Evolutionary conservation across 352 stramenopile genomes (phyloP), one percentile per base, ranked within the genome.

Genomic region (Bremia lactucae): DNA sequence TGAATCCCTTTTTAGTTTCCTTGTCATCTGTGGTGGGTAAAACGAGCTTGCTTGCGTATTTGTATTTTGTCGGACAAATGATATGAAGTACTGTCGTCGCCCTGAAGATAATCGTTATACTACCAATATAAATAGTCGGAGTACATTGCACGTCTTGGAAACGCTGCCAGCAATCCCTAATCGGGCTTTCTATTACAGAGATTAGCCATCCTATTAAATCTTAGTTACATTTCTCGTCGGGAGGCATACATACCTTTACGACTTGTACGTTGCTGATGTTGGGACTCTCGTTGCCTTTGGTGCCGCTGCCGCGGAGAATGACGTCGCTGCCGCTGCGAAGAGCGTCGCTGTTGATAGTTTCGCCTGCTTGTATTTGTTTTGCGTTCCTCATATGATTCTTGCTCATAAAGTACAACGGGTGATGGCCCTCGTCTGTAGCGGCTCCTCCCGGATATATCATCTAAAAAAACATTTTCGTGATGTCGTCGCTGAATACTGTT

Each of bases 391-490:
- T 55, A 31, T 10, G 44, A 42, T 6, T 52, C 35, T 34, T 50
- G 29, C 24, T 72, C 54, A 26, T 66, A 72, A 13, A 72, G 35
- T 10, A 68, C 38, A 19, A 72, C 43, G 13, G 62, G 62, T 1
- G 50, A 46, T 1, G 62, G 68, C 15, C 46, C 53, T 19, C 21
- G 37, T 10, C 62, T 46, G 35, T 34, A 40, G 36, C 54, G 62
- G n/a, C 37, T 25, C 10, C 33, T 45, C 6, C 43, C 41, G 16
- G 46, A 59, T 35, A 68, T 63, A 36, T 64, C 49, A 9, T 68
- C 36, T 4, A 62, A 18, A 31, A 39, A n/a, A 22, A 23, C 14
- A 21, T 36, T 37, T 18, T 57, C 34, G 9, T 40, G 45, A 23
- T 24, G 31, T 20, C 16, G 21, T 42, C 44, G 44, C 29, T 45